Conservation (phyloP, 169 alveolate genomes). For the Babesia sp. region DNA sequence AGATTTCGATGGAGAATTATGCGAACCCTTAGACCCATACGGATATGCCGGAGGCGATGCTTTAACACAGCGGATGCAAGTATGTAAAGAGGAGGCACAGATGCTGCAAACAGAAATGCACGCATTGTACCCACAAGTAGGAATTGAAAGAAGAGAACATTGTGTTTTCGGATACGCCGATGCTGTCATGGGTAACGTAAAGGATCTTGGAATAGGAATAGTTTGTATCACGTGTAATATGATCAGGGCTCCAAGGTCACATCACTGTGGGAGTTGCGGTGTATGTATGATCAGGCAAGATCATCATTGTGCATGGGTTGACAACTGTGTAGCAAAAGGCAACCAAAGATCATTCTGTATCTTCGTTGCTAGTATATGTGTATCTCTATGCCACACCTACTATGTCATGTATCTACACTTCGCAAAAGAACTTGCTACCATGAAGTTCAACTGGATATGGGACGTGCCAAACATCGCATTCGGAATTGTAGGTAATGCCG, state of each 20-base stretch:
- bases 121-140: constrained; percentile 65
- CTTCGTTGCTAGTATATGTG: constrained; percentile 62
- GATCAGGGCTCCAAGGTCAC: constrained; percentile 75
- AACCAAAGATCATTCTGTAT: constrained; percentile 75
- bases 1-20: constrained; percentile 30
- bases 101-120: constrained; percentile 65
- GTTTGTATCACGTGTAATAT: constrained; percentile 87
- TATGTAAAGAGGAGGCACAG: constrained; percentile 49
- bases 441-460: constrained; percentile 39
- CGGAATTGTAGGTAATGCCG: constrained; percentile 69
- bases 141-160: constrained; percentile 61
- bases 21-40: constrained; percentile 55
- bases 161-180: constrained; percentile 41
- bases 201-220: constrained; percentile 12
- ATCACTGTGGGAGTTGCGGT: constrained; percentile 84
- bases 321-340: constrained; percentile 90
- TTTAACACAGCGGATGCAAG: constrained; percentile 27
- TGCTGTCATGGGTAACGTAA: constrained; percentile 35
- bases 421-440: background rate
- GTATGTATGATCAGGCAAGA: constrained; percentile 85
- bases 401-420: constrained; percentile 66
- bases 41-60: constrained; percentile 27
- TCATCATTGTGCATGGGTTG: constrained; percentile 96
- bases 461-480: constrained; percentile 19
- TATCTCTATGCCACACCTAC: constrained; percentile 70